A percentile compares a stretch with the other conserved stretches of the same genome.
phyloP scores from a whole-genome alignment of 164 flowering plant species.

The Houttuynia cordata region DNA sequence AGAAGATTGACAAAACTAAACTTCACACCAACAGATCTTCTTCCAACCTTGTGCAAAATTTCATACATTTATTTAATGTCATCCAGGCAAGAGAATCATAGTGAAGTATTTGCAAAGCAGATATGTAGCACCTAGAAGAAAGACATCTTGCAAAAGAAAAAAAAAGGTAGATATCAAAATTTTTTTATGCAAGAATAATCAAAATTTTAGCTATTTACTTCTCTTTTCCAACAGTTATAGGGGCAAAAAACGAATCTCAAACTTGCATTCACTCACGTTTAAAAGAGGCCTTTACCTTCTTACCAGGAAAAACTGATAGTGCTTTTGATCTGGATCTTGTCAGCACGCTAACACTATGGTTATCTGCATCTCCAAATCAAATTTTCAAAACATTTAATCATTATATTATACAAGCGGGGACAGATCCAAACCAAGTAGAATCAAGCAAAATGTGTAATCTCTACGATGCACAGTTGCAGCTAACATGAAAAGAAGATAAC shows the following conservation, averaged over 20 bases:
- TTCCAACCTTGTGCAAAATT: no score
- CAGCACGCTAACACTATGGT: conserved; percentile 63
- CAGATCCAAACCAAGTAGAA: no score
- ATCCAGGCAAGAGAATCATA: neutral
- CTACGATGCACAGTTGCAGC: no score
- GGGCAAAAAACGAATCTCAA: neutral
- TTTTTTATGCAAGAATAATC: no score
- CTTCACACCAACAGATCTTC: no score
- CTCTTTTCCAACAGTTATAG: neutral
- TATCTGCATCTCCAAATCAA: conserved; percentile 37
- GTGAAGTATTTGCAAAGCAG: neutral
- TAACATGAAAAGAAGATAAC: conserved; percentile 16
- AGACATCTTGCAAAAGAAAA: neutral
- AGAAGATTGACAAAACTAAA: no score
- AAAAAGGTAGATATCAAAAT: neutral
- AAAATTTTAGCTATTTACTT: no score
- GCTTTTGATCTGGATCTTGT: conserved; percentile 84
- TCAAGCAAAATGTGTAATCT: no score
- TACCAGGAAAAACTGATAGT: conserved; percentile 83
- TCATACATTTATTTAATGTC: no score
- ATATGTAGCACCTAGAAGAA: neutral
- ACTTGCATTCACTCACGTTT: neutral
- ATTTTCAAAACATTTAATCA: neutral
- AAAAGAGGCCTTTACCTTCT: conserved; percentile 77
- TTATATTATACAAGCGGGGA: neutral